Conservation (phyloP, 257 asterid species). For the Agastache rugosa region DNA sequence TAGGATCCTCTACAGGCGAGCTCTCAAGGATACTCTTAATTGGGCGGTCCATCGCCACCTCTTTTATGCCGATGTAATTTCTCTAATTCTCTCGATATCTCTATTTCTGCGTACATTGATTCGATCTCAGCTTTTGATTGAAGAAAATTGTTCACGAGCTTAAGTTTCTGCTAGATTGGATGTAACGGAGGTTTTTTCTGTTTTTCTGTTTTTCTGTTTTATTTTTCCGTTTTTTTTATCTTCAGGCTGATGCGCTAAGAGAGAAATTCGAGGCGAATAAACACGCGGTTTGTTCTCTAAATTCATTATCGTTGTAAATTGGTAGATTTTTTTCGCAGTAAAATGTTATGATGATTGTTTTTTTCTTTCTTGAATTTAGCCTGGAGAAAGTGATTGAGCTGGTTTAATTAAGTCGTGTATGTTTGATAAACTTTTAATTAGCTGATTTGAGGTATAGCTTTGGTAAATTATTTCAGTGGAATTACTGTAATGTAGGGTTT, state of each 20-base stretch:
- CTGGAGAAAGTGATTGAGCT: slow-evolving; percentile 5
- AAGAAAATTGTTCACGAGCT: neutral
- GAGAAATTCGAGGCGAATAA: slow-evolving; percentile 80
- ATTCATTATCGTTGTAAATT: neutral
- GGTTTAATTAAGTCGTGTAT: neutral
- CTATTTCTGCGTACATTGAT: slow-evolving; percentile 41
- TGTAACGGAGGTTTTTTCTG: slow-evolving; percentile 6
- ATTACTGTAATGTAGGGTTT: neutral
- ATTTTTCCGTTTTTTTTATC: neutral
- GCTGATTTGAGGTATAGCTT: neutral
- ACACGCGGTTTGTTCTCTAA: slow-evolving; percentile 63
- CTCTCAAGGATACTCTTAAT: slow-evolving; percentile 95
- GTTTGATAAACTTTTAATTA: neutral
- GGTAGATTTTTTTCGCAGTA: neutral
- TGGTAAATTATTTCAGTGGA: slow-evolving; percentile 4
- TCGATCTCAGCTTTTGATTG: slow-evolving; percentile 40
- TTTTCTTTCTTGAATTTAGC: slow-evolving; percentile 5
- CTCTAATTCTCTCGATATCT: slow-evolving; percentile 32
- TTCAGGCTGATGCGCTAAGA: slow-evolving; percentile 85
- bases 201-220: neutral
- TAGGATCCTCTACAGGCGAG: slow-evolving; percentile 86
- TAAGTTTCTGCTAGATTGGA: slow-evolving; percentile 19
- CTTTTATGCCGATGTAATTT: slow-evolving; percentile 81
- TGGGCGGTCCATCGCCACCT: slow-evolving; percentile 99
- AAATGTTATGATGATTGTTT: neutral